Evolutionary conservation across 139 green algal species (phyloP).

Genomic region (Micractinium conductrix): DNA sequence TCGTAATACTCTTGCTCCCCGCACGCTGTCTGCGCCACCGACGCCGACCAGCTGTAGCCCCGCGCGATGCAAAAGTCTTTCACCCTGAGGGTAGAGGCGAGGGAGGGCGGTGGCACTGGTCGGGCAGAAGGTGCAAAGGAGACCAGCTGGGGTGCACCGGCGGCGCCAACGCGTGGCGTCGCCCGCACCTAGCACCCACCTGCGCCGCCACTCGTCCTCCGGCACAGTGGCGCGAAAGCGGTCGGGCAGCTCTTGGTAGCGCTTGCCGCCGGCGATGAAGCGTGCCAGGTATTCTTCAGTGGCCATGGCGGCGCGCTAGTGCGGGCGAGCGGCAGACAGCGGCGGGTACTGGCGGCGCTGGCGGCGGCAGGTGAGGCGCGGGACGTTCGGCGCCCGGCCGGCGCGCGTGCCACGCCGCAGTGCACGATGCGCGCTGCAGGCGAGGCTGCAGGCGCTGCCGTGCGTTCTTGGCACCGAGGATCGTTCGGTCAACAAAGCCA

Average conservation of each 20-base stretch:
- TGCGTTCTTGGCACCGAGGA: no score
- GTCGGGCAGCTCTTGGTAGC: constrained; percentile 78
- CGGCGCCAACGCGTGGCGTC: constrained; percentile 38
- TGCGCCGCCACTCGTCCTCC: constrained; percentile 46
- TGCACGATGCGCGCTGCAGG: no score
- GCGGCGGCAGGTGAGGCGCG: no score
- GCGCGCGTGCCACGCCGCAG: no score
- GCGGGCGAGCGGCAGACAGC: no score
- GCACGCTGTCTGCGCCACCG: constrained; percentile 67
- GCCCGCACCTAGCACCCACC: not conserved
- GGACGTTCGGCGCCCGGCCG: no score
- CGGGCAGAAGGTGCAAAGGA: not conserved
- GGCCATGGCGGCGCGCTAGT: constrained; percentile 44
- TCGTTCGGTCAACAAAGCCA: no score
- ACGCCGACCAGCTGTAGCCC: constrained; percentile 73
- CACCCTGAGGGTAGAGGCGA: constrained; percentile 60
- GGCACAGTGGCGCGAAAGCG: constrained; percentile 54
- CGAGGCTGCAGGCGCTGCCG: no score
- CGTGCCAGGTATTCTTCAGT: constrained; percentile 70
- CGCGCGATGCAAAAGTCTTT: constrained; percentile 84
- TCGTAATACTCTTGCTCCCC: constrained; percentile 93
- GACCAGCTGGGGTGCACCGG: not conserved
- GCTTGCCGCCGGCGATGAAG: constrained; percentile 60
- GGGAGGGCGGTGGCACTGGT: not conserved
- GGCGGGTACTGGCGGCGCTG: no score